Conservation (phyloP, 2,329 filamentous ascomycete genomes). For the Gaeumannomyces sp. region DNA sequence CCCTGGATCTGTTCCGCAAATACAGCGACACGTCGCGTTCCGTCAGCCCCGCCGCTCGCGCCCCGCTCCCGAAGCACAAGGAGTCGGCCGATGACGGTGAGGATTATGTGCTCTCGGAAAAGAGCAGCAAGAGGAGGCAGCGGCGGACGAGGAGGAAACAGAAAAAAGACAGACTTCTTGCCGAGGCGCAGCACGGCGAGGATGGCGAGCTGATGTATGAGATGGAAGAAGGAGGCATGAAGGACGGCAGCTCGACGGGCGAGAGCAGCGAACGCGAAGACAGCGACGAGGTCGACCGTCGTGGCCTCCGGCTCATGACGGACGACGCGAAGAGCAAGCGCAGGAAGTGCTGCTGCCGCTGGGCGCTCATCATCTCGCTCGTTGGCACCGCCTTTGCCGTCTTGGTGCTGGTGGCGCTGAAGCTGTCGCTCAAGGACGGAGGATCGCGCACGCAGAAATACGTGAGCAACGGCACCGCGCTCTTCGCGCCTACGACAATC, state of each 20-base stretch:
- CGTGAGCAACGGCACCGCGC: conserved; percentile 74
- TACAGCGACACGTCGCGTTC: conserved; percentile 29
- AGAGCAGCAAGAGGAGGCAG: conserved; percentile 40
- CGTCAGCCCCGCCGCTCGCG: conserved; percentile 28
- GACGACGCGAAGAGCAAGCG: conserved; percentile 42
- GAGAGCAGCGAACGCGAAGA: conserved; percentile 56
- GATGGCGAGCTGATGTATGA: conserved; percentile 79
- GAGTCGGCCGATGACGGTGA: conserved; percentile 5
- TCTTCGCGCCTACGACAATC: conserved; percentile 88
- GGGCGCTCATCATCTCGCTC: conserved; percentile 45
- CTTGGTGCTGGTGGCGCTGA: conserved; percentile 52
- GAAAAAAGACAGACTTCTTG: conserved; percentile 47
- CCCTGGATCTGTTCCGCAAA: conserved; percentile 38
- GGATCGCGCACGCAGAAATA: conserved; percentile 27
- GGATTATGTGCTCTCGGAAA: not conserved
- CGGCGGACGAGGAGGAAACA: conserved; percentile 44
- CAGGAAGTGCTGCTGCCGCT: conserved; percentile 46
- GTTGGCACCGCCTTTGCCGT: conserved; percentile 50
- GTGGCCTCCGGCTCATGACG: conserved; percentile 41
- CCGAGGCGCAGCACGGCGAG: conserved; percentile 54
- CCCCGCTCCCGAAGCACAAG: conserved; percentile 12
- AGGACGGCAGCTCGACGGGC: conserved; percentile 58
- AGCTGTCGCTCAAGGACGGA: conserved; percentile 38
- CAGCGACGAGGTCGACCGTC: conserved; percentile 52
- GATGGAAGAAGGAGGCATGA: conserved; percentile 76